Percentiles rank a stretch among this genome's conserved stretches.
Conservation (phyloP, 1,284 basidiomycete species). For the Quambalaria eucalypti region DNA sequence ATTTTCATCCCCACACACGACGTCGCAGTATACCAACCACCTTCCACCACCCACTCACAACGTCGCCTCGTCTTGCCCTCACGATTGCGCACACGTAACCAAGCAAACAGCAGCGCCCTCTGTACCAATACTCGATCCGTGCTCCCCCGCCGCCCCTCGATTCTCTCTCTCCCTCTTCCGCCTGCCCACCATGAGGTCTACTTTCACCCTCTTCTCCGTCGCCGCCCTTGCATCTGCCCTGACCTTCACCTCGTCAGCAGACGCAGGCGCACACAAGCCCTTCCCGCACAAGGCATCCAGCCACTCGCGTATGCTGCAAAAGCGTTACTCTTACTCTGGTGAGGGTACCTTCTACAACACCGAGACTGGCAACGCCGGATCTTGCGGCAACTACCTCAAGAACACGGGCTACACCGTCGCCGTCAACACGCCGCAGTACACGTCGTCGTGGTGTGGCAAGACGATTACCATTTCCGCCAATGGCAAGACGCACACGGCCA, state of each 20-base stretch:
- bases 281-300: neutral
- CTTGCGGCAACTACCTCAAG: slow-evolving; percentile 4
- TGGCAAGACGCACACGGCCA: slow-evolving; percentile 8
- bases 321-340: neutral
- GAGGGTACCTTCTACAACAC: slow-evolving; percentile 5
- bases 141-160: neutral
- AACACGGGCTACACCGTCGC: slow-evolving; percentile 9
- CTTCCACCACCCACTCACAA: too few species aligned
- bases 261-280: neutral
- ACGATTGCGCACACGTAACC: too few species aligned
- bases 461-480: slow-evolving; percentile 8
- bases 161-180: neutral
- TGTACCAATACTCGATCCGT: too few species aligned
- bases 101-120: too few species aligned
- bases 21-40: too few species aligned
- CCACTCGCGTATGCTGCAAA: neutral
- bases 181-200: neutral
- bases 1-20: too few species aligned
- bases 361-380: slow-evolving; percentile 6
- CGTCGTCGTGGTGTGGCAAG: slow-evolving; percentile 5
- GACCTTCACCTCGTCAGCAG: neutral
- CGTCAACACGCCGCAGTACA: slow-evolving; percentile 4
- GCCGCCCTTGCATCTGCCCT: neutral
- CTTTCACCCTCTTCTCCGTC: neutral
- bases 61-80: too few species aligned